A percentile compares a stretch with the other conserved stretches of the same genome.
phyloP scores from a whole-genome alignment of 768 basidiomycete species.

The Neoboletus brunneissimus region DNA sequence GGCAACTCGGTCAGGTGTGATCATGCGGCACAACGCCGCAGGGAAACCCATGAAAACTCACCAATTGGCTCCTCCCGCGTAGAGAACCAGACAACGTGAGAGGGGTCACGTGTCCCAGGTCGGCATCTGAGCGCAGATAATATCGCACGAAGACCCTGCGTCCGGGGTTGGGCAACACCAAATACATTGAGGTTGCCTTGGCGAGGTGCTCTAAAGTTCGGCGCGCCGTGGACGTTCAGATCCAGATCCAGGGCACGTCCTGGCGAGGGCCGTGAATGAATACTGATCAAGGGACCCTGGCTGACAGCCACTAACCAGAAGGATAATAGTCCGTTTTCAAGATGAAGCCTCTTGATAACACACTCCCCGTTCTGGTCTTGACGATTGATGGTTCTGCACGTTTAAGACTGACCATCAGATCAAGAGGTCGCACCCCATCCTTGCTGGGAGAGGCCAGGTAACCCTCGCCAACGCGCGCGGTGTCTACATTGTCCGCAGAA shows the following conservation, averaged over 20 bases:
- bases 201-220: constrained; percentile 87
- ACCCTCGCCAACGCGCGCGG: constrained; percentile 1
- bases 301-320: constrained; percentile 47
- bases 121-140: constrained; percentile 78
- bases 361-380: constrained; percentile 79
- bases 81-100: constrained; percentile 92
- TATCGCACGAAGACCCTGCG: constrained; percentile 87
- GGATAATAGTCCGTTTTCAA: constrained; percentile 92
- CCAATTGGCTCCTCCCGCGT: constrained; percentile 95
- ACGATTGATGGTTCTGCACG: constrained; percentile 73
- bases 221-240: constrained; percentile 89
- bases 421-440: constrained; percentile 38
- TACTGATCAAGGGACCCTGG: not conserved
- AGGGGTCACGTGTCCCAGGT: constrained; percentile 58
- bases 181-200: constrained; percentile 84
- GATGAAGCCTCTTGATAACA: constrained; percentile 85
- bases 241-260: constrained; percentile 89
- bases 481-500: constrained; percentile 2
- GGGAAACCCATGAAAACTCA: constrained; percentile 35
- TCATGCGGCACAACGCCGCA: not conserved
- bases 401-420: constrained; percentile 61
- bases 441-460: not conserved
- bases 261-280: constrained; percentile 28
- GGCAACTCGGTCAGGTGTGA: constrained; percentile 1
- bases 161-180: constrained; percentile 93